Conservation (phyloP, 139 green algal species). For the Desmodesmus armatus region DNA sequence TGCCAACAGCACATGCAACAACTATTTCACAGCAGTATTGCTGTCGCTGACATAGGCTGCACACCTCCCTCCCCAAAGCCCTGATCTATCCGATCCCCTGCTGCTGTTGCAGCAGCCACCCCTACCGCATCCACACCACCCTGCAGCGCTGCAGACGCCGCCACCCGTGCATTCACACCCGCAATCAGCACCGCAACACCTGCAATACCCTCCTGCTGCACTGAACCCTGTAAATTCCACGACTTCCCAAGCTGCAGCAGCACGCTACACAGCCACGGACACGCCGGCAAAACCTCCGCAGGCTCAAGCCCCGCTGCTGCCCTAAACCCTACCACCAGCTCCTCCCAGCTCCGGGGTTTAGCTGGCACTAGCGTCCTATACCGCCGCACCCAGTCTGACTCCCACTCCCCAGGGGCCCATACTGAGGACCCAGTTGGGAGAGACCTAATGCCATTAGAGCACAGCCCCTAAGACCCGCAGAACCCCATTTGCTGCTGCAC, state of each 20-base stretch:
- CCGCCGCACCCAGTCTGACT: not conserved
- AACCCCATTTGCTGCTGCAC: slow-evolving; percentile 28
- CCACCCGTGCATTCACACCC: not conserved
- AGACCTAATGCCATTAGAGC: slow-evolving; percentile 30
- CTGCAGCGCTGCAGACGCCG: not conserved
- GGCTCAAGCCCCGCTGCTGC: slow-evolving; percentile 31
- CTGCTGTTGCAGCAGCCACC: not conserved
- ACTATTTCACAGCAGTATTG: too few species aligned
- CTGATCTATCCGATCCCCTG: not conserved
- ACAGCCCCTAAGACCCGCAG: not conserved
- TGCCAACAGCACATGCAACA: too few species aligned
- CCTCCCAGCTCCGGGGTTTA: not conserved
- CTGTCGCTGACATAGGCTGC: too few species aligned
- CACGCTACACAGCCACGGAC: slow-evolving; percentile 14
- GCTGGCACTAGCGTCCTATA: not conserved
- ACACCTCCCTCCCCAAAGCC: not conserved
- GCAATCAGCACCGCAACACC: slow-evolving; percentile 9
- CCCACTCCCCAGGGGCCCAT: slow-evolving; percentile 35
- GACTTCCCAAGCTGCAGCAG: slow-evolving; percentile 29
- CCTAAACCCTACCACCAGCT: slow-evolving; percentile 24
- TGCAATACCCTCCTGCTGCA: not conserved
- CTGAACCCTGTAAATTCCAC: slow-evolving; percentile 27
- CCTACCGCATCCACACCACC: not conserved
- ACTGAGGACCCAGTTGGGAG: not conserved
- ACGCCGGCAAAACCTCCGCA: slow-evolving; percentile 6